Conservation (phyloP, 2,329 filamentous ascomycete species). For the Graphium sp. region DNA sequence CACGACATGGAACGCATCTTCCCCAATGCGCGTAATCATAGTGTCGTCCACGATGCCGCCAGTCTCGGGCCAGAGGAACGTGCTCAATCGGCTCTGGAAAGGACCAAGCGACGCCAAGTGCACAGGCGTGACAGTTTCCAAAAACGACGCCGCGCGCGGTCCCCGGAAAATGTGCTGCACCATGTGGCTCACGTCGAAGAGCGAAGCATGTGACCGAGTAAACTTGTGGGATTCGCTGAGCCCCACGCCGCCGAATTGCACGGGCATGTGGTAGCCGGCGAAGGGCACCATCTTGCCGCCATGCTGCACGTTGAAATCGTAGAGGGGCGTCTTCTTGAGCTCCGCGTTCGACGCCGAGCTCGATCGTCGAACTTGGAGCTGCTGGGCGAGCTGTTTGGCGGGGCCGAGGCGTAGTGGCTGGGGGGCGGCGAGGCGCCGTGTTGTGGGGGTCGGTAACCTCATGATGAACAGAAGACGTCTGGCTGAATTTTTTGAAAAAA, state of each 20-base stretch:
- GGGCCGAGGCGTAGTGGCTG: slow-evolving; percentile 12
- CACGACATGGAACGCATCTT: slow-evolving; percentile 74
- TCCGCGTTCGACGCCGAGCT: slow-evolving; percentile 10
- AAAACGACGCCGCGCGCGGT: slow-evolving; percentile 61
- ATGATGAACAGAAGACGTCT: not conserved
- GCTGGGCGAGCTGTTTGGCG: not conserved
- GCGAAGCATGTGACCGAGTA: slow-evolving; percentile 71
- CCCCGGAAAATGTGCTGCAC: slow-evolving; percentile 78
- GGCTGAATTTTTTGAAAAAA: not conserved
- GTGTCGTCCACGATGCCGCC: slow-evolving; percentile 94
- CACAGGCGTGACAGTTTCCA: slow-evolving; percentile 72
- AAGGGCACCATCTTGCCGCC: slow-evolving; percentile 96
- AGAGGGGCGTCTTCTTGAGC: slow-evolving; percentile 53
- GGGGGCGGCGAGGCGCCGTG: not conserved
- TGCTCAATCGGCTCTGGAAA: slow-evolving; percentile 69
- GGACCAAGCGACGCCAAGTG: slow-evolving; percentile 44
- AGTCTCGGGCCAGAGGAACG: slow-evolving; percentile 58
- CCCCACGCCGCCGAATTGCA: slow-evolving; percentile 66
- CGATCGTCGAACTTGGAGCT: not conserved
- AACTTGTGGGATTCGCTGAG: slow-evolving; percentile 78
- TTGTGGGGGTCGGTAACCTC: not conserved
- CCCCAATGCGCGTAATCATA: slow-evolving; percentile 66
- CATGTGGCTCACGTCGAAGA: slow-evolving; percentile 98
- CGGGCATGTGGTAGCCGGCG: slow-evolving; percentile 81
- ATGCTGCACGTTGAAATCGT: slow-evolving; percentile 60